Conservation (phyloP, 441 rosid genomes). For the Manihot esculenta region DNA sequence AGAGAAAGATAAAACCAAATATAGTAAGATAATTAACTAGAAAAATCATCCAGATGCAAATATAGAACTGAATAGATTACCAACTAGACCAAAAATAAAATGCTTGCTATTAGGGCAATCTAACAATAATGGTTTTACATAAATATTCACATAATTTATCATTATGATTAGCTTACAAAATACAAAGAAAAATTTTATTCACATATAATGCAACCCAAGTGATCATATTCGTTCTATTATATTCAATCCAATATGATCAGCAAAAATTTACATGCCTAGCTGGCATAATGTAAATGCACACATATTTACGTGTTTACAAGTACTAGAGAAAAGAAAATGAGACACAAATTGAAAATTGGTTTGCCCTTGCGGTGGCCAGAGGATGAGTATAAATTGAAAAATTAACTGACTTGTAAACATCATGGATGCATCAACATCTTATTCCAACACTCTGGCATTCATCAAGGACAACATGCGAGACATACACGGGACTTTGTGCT, state of each 20-base stretch:
- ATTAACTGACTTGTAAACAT: neutral
- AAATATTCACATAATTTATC: neutral
- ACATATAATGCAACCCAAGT: neutral
- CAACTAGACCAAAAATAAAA: neutral
- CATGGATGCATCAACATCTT: neutral
- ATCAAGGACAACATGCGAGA: neutral
- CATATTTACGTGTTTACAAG: neutral
- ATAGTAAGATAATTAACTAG: neutral
- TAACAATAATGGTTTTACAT: neutral
- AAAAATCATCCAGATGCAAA: neutral
- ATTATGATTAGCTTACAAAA: neutral
- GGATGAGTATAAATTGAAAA: neutral
- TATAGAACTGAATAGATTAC: neutral
- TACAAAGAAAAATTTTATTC: neutral
- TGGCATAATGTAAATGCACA: neutral
- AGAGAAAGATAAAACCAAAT: neutral
- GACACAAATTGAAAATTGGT: neutral
- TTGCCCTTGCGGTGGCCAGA: neutral
- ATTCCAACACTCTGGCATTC: neutral
- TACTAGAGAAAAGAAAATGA: neutral
- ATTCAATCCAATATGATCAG: neutral
- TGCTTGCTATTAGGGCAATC: neutral
- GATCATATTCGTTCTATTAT: neutral
- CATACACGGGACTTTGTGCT: neutral
- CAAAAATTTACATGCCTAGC: neutral